Percentiles rank a stretch among this genome's conserved stretches.
These are phyloP conservation scores for Taphrina wiesneri DNA, from an alignment of 1,139 yeast species.

Conservation along the genomic window DNA sequence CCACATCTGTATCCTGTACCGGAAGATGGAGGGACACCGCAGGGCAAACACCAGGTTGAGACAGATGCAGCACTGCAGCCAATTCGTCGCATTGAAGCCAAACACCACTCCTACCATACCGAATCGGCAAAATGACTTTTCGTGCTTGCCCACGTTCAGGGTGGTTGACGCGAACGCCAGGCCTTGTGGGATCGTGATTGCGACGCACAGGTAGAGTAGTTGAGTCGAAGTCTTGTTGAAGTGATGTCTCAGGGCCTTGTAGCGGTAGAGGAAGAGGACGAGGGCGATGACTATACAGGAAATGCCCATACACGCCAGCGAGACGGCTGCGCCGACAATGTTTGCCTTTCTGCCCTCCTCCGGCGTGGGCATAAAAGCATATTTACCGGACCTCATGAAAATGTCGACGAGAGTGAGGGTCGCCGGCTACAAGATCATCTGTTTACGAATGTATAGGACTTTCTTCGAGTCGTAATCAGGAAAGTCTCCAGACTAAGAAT, in stretches of 20 bases:
- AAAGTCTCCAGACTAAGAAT: no score
- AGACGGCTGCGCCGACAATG: neutral
- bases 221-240: constrained; percentile 1
- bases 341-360: constrained; percentile 3
- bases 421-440: no score
- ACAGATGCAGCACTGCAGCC: constrained; percentile 31
- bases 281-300: constrained; percentile 6
- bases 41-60: constrained; percentile 25
- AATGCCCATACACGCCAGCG: neutral
- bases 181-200: constrained; percentile 12
- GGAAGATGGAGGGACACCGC: constrained; percentile 1
- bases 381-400: neutral
- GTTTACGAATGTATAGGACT: no score
- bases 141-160: constrained; percentile 6
- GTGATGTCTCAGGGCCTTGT: constrained; percentile 7
- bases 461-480: no score
- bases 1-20: neutral
- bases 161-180: constrained; percentile 15
- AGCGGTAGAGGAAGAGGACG: neutral
- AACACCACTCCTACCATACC: constrained; percentile 19
- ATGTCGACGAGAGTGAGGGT: neutral
- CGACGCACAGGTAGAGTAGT: constrained; percentile 13
- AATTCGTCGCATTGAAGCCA: constrained; percentile 17
- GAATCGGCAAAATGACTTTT: constrained; percentile 15
- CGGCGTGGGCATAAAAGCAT: constrained; percentile 1